Conservation (phyloP, 179 eudicot genomes). For the Beta macrorhiza region DNA sequence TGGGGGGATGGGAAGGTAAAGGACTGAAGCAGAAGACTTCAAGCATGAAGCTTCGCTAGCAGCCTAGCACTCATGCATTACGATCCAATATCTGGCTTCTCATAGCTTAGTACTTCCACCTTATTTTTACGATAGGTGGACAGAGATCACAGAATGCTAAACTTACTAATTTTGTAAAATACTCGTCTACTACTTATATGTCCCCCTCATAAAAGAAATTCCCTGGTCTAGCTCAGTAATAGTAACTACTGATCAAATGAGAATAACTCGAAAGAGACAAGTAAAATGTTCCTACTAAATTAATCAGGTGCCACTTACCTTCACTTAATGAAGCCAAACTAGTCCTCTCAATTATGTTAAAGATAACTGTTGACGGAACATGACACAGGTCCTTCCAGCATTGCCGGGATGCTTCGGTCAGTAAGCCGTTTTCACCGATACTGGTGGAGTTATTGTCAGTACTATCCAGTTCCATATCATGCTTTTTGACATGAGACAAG, state of each 20-base stretch:
- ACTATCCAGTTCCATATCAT: conserved; percentile 32
- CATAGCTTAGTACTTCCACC: not conserved
- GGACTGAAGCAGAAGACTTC: not conserved
- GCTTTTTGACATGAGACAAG: conserved; percentile 41
- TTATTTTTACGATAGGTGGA: not conserved
- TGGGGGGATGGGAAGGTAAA: not conserved
- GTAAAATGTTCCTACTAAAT: not conserved
- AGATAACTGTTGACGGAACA: conserved; percentile 46
- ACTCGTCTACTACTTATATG: not conserved
- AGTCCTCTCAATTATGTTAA: conserved; percentile 67
- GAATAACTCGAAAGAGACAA: not conserved
- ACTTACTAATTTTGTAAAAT: no score
- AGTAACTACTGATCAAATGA: not conserved
- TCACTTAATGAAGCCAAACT: conserved; percentile 66
- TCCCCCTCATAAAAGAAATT: not conserved
- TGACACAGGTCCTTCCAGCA: conserved; percentile 40
- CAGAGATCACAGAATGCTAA: not conserved
- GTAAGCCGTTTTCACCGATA: conserved; percentile 54
- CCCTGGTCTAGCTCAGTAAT: not conserved
- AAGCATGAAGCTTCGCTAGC: not conserved
- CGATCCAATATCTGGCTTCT: not conserved
- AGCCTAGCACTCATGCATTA: not conserved
- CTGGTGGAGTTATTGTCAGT: conserved; percentile 42
- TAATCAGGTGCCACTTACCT: conserved; percentile 40
- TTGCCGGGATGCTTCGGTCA: conserved; percentile 51